A percentile compares a stretch with the other conserved stretches of the same genome.
These are phyloP conservation scores for Claviceps quebecensis DNA, from an alignment of 2,329 filamentous ascomycete genomes.

Conservation along the genomic window DNA sequence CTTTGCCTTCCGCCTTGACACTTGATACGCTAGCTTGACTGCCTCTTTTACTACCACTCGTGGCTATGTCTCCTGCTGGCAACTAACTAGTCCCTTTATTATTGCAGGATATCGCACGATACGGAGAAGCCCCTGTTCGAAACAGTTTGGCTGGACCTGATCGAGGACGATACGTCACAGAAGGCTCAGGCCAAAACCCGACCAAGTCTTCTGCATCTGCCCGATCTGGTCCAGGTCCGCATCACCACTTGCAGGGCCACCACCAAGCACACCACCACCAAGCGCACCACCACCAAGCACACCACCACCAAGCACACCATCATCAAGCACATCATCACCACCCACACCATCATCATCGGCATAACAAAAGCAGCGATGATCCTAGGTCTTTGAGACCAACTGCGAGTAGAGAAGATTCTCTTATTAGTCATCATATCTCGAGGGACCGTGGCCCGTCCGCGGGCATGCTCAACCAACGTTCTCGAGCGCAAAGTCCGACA, in stretches of 20 bases:
- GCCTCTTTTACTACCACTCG: neutral
- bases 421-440: conserved; percentile 27
- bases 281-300: conserved; percentile 25
- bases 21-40: neutral
- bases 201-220: conserved; percentile 50
- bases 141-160: conserved; percentile 55
- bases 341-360: conserved; percentile 39
- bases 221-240: conserved; percentile 43
- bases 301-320: conserved; percentile 24
- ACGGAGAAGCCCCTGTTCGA: conserved; percentile 65
- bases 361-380: conserved; percentile 58
- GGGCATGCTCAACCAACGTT: conserved; percentile 31
- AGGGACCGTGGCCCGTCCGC: conserved; percentile 39
- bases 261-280: conserved; percentile 10
- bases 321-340: conserved; percentile 24
- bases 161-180: conserved; percentile 49
- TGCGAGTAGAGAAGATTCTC: conserved; percentile 56
- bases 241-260: conserved; percentile 53
- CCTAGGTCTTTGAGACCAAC: conserved; percentile 53
- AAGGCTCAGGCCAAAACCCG: conserved; percentile 31
- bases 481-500: conserved; percentile 67
- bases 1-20: neutral
- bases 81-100: conserved; percentile 2
- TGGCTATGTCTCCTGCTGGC: neutral
- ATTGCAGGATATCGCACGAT: conserved; percentile 55